Evolutionary conservation across 129 eudicot species (phyloP).

Genomic region (Flaveria bidentis): DNA sequence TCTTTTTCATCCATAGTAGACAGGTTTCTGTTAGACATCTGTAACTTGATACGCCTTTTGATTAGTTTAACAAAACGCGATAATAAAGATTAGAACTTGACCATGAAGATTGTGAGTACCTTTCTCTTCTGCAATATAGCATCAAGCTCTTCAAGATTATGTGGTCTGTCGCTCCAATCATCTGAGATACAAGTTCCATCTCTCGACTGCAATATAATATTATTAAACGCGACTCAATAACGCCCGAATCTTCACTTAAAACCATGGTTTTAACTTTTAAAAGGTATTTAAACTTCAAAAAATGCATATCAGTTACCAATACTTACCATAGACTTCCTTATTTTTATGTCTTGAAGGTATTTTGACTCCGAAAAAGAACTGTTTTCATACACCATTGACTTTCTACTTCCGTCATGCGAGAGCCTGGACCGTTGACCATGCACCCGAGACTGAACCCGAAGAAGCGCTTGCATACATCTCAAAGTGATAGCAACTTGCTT

Average conservation of each 20-base stretch:
- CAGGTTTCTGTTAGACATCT: conserved; percentile 38
- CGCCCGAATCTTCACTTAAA: background rate
- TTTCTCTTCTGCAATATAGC: conserved; percentile 57
- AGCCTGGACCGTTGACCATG: conserved; percentile 67
- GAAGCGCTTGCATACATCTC: conserved; percentile 81
- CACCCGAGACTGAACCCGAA: conserved; percentile 74
- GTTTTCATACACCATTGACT: conserved; percentile 67
- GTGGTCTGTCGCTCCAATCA: conserved; percentile 63
- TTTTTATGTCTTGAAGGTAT: conserved; percentile 57
- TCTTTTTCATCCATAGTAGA: conserved; percentile 48
- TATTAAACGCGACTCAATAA: background rate
- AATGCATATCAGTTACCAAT: conserved; percentile 23
- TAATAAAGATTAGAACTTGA: background rate
- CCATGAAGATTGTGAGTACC: conserved; percentile 29
- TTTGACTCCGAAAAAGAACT: conserved; percentile 61
- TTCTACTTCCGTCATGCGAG: conserved; percentile 69
- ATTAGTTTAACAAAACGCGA: conserved; percentile 14
- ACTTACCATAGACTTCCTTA: conserved; percentile 53
- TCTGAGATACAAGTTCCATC: conserved; percentile 56
- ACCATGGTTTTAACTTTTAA: background rate
- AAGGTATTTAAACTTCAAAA: background rate
- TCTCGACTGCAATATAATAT: conserved; percentile 54
- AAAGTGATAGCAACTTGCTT: conserved; percentile 78
- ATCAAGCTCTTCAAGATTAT: conserved; percentile 72
- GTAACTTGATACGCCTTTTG: conserved; percentile 26